These are phyloP conservation scores for Penicillium egyptiacum DNA, from an alignment of 495 filamentous ascomycete genomes.

Conservation along the genomic window DNA sequence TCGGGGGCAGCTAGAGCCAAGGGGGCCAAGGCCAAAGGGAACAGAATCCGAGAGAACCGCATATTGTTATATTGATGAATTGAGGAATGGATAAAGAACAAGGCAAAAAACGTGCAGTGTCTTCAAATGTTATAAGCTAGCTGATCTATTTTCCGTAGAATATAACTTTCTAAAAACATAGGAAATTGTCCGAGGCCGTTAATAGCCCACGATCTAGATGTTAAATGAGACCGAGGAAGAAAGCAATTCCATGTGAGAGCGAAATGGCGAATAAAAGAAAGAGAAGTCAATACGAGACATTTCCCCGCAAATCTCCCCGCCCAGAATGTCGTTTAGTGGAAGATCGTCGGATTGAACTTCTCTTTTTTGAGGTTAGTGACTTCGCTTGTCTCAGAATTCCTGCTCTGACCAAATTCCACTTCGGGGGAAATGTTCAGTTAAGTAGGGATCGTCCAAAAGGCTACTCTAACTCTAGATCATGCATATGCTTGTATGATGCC, in stretches of 20 bases:
- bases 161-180: too few species aligned
- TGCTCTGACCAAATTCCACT: neutral
- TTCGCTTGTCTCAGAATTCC: neutral
- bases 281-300: neutral
- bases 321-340: conserved; percentile 8
- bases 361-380: neutral
- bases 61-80: conserved; percentile 17
- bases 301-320: conserved; percentile 20
- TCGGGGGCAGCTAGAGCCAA: conserved; percentile 39
- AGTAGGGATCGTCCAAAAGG: conserved; percentile 19
- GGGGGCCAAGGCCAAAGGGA: conserved; percentile 33
- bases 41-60: conserved; percentile 27
- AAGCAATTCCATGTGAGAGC: conserved; percentile 8
- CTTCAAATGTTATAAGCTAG: conserved; percentile 9
- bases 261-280: neutral
- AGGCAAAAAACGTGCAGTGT: neutral
- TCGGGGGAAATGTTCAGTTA: conserved; percentile 17
- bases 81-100: neutral
- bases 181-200: conserved; percentile 21
- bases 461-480: neutral
- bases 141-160: neutral
- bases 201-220: too few species aligned
- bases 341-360: conserved; percentile 10
- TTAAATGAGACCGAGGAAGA: conserved; percentile 6
- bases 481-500: neutral